These are phyloP conservation scores for Tuber microsphaerosporum DNA, from an alignment of 495 filamentous ascomycete species.

Conservation along the genomic window DNA sequence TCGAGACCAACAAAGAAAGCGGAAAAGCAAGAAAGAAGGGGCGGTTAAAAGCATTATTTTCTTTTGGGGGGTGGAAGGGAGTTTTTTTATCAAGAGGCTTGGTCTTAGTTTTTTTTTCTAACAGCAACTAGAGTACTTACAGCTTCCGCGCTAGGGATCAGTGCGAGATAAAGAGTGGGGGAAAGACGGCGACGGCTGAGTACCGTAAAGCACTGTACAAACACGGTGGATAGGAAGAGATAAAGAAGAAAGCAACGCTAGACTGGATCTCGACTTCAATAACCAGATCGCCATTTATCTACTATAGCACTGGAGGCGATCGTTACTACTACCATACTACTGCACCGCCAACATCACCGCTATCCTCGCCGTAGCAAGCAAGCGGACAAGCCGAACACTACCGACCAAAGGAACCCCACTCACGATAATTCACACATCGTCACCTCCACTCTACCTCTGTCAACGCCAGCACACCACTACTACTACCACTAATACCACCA, in stretches of 20 bases:
- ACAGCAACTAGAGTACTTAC: not conserved
- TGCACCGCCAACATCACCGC: not conserved
- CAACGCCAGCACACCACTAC: not conserved
- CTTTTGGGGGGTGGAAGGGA: not conserved
- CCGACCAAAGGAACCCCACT: not conserved
- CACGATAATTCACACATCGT: not conserved
- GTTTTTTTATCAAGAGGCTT: conserved; percentile 1
- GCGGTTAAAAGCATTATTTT: conserved; percentile 4
- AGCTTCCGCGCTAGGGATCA: not conserved
- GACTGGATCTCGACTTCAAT: conserved; percentile 2
- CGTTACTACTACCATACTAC: not conserved
- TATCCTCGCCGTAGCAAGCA: not conserved
- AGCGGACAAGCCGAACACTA: not conserved
- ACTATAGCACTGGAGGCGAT: not conserved
- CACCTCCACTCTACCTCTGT: not conserved
- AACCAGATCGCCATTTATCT: not conserved
- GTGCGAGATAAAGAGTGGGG: not conserved
- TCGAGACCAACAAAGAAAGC: not conserved
- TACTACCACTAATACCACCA: not conserved
- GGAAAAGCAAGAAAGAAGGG: not conserved
- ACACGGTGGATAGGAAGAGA: not conserved
- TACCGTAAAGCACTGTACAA: not conserved
- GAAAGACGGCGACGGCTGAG: not conserved
- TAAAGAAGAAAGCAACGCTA: not conserved
- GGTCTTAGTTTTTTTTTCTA: not conserved